Evolutionary conservation across 805 yeast species (phyloP).

Genomic region (Saccharomyces paradoxus): DNA sequence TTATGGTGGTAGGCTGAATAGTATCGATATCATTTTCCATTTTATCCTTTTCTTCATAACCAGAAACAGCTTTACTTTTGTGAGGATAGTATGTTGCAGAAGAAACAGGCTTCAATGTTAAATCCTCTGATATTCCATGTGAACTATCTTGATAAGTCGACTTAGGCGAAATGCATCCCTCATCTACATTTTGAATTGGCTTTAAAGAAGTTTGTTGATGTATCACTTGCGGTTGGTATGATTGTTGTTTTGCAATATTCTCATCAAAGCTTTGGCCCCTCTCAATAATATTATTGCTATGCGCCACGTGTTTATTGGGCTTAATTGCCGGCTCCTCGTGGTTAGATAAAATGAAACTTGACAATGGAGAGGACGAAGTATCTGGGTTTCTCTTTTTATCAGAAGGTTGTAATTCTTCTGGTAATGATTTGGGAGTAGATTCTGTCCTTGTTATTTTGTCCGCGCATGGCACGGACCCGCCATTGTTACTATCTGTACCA

Average conservation of each 20-base stretch:
- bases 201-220: not conserved
- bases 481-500: not conserved
- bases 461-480: not conserved
- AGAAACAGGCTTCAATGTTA: conserved; percentile 48
- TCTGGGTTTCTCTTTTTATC: not conserved
- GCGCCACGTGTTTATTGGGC: not conserved
- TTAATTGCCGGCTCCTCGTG: not conserved
- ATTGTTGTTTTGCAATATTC: conserved; percentile 2
- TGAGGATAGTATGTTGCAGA: conserved; percentile 70
- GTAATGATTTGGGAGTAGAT: not conserved
- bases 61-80: conserved; percentile 32
- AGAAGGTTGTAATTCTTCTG: not conserved
- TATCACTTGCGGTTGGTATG: not conserved
- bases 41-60: conserved; percentile 10
- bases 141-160: not conserved
- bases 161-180: not conserved
- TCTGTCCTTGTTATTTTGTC: not conserved
- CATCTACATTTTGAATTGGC: not conserved
- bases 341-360: not conserved
- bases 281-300: not conserved
- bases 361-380: not conserved
- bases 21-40: conserved; percentile 1
- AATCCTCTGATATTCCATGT: conserved; percentile 4
- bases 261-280: not conserved
- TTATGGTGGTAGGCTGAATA: not conserved